Percentiles rank a stretch among this genome's conserved stretches.
Evolutionary conservation across 352 stramenopile species (phyloP).

Genomic region (Blastocystis sp.): DNA sequence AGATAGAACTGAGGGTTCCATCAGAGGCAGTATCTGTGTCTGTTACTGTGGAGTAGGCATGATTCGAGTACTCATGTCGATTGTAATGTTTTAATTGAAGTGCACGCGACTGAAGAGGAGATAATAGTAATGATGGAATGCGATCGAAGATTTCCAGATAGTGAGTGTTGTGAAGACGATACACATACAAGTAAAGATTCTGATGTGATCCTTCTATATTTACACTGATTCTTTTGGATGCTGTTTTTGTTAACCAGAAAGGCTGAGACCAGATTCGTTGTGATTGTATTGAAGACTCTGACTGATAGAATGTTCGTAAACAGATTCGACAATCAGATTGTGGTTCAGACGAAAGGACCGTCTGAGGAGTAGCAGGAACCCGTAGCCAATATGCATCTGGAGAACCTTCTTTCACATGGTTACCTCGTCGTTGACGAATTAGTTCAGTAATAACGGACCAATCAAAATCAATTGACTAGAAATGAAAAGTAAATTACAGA

Average conservation of each 20-base stretch:
- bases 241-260: constrained; percentile 29
- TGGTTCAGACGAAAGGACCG: not conserved
- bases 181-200: constrained; percentile 21
- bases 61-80: not conserved
- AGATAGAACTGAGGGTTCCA: not conserved
- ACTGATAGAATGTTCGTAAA: not conserved
- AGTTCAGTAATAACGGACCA: not conserved
- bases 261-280: not conserved
- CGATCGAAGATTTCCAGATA: constrained; percentile 40
- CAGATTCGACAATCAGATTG: not conserved
- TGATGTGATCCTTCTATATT: not conserved
- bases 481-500: not conserved
- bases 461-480: constrained; percentile 45
- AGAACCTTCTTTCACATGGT: not conserved
- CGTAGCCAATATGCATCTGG: constrained; percentile 12
- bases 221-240: not conserved
- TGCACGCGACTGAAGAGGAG: not conserved
- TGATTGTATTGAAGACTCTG: not conserved
- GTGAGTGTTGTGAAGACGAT: constrained; percentile 12
- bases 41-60: not conserved
- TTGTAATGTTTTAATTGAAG: constrained; percentile 15
- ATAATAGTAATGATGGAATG: constrained; percentile 30
- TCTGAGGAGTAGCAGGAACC: not conserved
- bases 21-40: not conserved
- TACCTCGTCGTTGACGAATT: not conserved